phyloP scores from a whole-genome alignment of 768 basidiomycete species.

The Gymnopilus junonius region DNA sequence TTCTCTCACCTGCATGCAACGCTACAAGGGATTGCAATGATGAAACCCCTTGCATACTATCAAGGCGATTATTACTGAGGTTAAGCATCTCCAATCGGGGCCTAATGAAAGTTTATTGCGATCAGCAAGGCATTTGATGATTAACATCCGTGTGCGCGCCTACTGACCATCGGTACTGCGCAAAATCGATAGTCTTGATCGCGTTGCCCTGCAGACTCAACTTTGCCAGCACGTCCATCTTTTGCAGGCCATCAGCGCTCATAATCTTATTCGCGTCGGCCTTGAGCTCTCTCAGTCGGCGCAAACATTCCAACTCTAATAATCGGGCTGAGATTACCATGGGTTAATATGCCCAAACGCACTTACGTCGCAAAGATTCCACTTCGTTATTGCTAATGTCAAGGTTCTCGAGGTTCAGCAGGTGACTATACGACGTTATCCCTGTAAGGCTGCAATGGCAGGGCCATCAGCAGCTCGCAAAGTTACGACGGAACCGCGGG shows the following conservation, averaged over 20 bases:
- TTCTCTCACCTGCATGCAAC: constrained; percentile 81
- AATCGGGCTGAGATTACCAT: constrained; percentile 13
- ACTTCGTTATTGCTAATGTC: constrained; percentile 92
- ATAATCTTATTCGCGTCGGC: constrained; percentile 87
- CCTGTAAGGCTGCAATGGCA: constrained; percentile 65
- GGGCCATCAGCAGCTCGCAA: constrained; percentile 2
- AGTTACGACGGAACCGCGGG: constrained; percentile 9
- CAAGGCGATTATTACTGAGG: constrained; percentile 75
- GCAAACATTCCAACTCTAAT: constrained; percentile 81
- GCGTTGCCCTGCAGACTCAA: constrained; percentile 81
- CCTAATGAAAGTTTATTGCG: constrained; percentile 35
- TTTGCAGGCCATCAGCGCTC: constrained; percentile 75
- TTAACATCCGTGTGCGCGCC: constrained; percentile 18
- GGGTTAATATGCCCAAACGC: constrained; percentile 11
- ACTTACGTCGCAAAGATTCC: constrained; percentile 86
- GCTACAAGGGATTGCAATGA: constrained; percentile 65
- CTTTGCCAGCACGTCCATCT: constrained; percentile 82
- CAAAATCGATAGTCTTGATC: constrained; percentile 65
- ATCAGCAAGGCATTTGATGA: not conserved
- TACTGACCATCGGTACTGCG: constrained; percentile 68
- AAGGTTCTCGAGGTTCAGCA: constrained; percentile 84
- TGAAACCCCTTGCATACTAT: constrained; percentile 60
- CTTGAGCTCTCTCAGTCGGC: constrained; percentile 85
- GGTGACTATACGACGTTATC: constrained; percentile 86
- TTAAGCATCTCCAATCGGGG: constrained; percentile 75